Percentiles rank a stretch among this genome's conserved stretches.
These are phyloP conservation scores for Coniella lustricola DNA, from an alignment of 2,329 filamentous ascomycete species.

Conservation along the genomic window DNA sequence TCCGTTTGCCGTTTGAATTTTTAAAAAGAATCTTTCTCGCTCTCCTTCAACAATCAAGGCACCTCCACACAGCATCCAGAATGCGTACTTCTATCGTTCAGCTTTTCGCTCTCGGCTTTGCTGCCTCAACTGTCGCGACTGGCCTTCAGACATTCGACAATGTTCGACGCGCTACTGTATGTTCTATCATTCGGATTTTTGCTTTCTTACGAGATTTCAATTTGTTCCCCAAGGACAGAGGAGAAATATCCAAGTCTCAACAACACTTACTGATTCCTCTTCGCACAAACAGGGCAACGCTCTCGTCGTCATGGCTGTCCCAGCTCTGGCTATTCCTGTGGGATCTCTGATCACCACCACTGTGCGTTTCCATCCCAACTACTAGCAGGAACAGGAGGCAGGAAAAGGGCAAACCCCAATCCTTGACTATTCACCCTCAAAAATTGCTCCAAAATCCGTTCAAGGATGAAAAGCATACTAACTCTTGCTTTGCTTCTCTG, in stretches of 20 bases:
- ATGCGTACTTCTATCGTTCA: slow-evolving; percentile 4
- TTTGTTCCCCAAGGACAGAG: too few relatives aligned
- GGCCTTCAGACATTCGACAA: neutral
- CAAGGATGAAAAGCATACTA: too few relatives aligned
- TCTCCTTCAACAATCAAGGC: neutral
- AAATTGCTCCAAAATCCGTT: too few relatives aligned
- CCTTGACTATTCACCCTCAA: too few relatives aligned
- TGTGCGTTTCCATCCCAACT: too few relatives aligned
- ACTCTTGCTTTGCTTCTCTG: too few relatives aligned
- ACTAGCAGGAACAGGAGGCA: too few relatives aligned
- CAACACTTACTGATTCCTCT: neutral
- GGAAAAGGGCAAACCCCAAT: too few relatives aligned
- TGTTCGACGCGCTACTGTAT: neutral
- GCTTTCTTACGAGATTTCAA: too few relatives aligned
- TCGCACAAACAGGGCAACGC: neutral
- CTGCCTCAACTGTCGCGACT: neutral
- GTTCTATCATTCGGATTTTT: too few relatives aligned
- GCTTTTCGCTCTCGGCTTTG: slow-evolving; percentile 3
- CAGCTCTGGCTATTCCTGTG: neutral
- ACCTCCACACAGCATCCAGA: neutral
- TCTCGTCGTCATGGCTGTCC: neutral
- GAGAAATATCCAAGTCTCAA: too few relatives aligned
- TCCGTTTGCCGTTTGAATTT: neutral
- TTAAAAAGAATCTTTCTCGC: neutral
- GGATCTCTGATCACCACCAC: neutral